These are phyloP conservation scores for Leccinum holopus DNA, from an alignment of 1,284 basidiomycete species.

Conservation along the genomic window DNA sequence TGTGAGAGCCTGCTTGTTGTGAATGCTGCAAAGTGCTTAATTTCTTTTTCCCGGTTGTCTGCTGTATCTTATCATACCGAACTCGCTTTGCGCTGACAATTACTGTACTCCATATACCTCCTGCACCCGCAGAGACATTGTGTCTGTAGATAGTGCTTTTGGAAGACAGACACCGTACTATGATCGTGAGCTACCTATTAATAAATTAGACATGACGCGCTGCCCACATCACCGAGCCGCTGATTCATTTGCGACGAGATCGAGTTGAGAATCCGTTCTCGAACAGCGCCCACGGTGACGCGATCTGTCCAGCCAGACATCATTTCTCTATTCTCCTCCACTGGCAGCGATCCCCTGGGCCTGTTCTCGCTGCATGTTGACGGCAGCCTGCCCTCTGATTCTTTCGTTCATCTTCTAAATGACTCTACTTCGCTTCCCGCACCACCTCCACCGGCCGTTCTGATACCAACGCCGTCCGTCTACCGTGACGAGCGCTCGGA, in stretches of 20 bases:
- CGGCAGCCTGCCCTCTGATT: slow-evolving; percentile 54
- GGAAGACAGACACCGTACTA: background rate
- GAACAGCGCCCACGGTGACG: slow-evolving; percentile 1
- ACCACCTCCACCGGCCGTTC: slow-evolving; percentile 44
- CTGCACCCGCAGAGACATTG: slow-evolving; percentile 6
- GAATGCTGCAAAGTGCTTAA: slow-evolving; percentile 3
- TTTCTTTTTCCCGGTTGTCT: slow-evolving; percentile 1
- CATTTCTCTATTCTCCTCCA: slow-evolving; percentile 78
- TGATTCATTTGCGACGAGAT: slow-evolving; percentile 22
- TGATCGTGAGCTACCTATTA: background rate
- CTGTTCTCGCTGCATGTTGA: slow-evolving; percentile 61
- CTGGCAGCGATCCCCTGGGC: slow-evolving; percentile 60
- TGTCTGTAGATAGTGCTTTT: background rate
- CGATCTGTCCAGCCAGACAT: slow-evolving; percentile 60
- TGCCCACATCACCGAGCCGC: background rate
- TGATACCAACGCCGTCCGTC: slow-evolving; percentile 43
- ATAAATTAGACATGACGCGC: slow-evolving; percentile 12
- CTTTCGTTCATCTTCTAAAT: slow-evolving; percentile 62
- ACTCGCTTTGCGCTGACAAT: background rate
- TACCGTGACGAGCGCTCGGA: slow-evolving; percentile 27
- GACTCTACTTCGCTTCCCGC: slow-evolving; percentile 57
- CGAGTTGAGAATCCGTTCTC: slow-evolving; percentile 19
- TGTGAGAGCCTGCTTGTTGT: slow-evolving; percentile 25
- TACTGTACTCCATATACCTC: slow-evolving; percentile 17
- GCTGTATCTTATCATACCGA: slow-evolving; percentile 24